Conservation (phyloP, 345 rosid species). For the Linum lewisii region DNA sequence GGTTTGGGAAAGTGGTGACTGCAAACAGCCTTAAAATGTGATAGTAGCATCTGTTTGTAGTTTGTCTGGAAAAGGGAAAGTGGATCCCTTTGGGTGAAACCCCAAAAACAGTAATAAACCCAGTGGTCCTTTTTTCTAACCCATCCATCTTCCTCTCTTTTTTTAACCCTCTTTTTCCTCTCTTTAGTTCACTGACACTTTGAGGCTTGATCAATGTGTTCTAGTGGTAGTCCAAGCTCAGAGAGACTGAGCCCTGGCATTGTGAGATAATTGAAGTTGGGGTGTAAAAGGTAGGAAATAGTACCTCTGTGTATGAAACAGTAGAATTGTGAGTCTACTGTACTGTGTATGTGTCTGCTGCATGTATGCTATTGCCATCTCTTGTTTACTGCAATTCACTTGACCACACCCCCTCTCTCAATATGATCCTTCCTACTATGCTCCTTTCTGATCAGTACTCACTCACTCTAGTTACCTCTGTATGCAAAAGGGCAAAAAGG, state of each 20-base stretch:
- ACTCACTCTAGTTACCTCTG: neutral
- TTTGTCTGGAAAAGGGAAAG: constrained; percentile 21
- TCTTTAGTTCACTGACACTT: constrained; percentile 18
- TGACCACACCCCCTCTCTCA: constrained; percentile 15
- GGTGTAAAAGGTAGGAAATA: neutral
- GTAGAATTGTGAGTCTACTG: constrained; percentile 32
- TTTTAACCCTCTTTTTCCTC: constrained; percentile 1
- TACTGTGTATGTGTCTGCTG: constrained; percentile 17
- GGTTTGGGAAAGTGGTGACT: constrained; percentile 5
- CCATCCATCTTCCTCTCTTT: neutral
- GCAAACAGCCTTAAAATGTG: constrained; percentile 4
- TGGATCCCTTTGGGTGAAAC: constrained; percentile 32
- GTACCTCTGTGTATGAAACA: constrained; percentile 16
- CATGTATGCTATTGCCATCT: constrained; percentile 25
- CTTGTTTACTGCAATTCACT: constrained; percentile 24
- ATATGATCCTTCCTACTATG: too few relatives aligned
- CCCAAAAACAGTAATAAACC: constrained; percentile 30
- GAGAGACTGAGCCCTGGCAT: constrained; percentile 15
- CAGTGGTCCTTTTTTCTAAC: constrained; percentile 23
- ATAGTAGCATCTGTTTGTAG: constrained; percentile 14
- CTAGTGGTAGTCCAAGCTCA: constrained; percentile 32
- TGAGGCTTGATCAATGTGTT: constrained; percentile 29
- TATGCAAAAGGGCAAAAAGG: neutral
- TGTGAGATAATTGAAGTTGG: neutral
- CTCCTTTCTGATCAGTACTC: neutral